phyloP scores from a whole-genome alignment of 2,329 filamentous ascomycete species.

The Diaporthe aspalathi region DNA sequence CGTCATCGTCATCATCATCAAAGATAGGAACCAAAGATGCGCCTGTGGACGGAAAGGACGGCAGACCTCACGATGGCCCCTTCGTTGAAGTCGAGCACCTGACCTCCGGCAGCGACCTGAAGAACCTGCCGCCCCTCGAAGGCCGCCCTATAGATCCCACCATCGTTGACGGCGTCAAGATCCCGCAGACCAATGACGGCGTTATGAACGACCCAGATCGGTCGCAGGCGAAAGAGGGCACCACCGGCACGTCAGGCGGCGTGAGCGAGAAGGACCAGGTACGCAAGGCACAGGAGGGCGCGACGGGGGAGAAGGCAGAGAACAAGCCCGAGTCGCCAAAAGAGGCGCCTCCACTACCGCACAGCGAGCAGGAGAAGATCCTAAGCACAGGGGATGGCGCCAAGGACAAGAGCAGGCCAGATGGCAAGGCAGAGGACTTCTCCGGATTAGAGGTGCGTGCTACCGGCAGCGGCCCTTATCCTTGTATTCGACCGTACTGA shows the following conservation, averaged over 20 bases:
- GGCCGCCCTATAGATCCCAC: conserved; percentile 64
- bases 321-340: conserved; percentile 88
- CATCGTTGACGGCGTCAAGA: conserved; percentile 69
- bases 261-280: conserved; percentile 89
- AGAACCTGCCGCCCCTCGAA: conserved; percentile 58
- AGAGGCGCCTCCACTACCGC: conserved; percentile 83
- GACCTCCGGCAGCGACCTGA: conserved; percentile 50
- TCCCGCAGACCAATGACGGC: conserved; percentile 76
- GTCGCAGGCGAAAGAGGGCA: conserved; percentile 81
- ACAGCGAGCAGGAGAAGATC: conserved; percentile 81
- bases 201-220: conserved; percentile 93
- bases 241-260: conserved; percentile 88
- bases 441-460: conserved; percentile 68
- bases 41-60: conserved; percentile 92
- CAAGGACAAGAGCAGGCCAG: conserved; percentile 54
- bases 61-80: conserved; percentile 91
- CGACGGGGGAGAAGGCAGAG: conserved; percentile 72
- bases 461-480: not conserved
- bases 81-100: conserved; percentile 69
- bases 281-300: conserved; percentile 73
- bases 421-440: conserved; percentile 54
- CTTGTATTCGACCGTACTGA: conserved; percentile 7
- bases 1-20: conserved; percentile 42
- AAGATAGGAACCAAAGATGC: conserved; percentile 75
- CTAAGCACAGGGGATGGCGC: conserved; percentile 53